phyloP scores from a whole-genome alignment of 2,329 filamentous ascomycete species.

The Ophiostoma ulmi region DNA sequence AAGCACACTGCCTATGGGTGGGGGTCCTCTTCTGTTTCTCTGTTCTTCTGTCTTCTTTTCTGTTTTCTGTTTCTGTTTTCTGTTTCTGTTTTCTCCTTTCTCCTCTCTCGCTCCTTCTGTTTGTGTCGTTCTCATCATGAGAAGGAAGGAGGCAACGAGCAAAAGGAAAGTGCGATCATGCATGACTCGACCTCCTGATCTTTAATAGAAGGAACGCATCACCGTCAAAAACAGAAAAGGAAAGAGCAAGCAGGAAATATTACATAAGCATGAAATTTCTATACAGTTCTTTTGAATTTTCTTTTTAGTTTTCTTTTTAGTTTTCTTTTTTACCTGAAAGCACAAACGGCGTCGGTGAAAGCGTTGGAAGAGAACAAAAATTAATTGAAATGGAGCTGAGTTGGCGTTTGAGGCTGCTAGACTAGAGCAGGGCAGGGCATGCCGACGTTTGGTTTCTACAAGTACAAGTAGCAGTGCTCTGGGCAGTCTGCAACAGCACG shows the following conservation, averaged over 20 bases:
- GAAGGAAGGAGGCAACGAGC: neutral
- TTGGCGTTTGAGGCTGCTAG: neutral
- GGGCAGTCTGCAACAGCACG: neutral
- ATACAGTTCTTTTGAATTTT: too few relatives aligned
- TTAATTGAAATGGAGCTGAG: neutral
- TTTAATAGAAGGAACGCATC: too few relatives aligned
- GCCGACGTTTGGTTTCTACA: too few relatives aligned
- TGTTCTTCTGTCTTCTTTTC: neutral
- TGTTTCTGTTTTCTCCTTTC: neutral
- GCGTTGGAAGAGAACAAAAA: neutral
- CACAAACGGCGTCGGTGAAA: too few relatives aligned
- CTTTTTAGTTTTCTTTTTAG: too few relatives aligned
- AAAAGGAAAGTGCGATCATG: neutral
- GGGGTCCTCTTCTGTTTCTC: neutral
- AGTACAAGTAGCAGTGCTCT: too few relatives aligned
- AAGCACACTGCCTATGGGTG: neutral
- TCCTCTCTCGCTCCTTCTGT: too few relatives aligned
- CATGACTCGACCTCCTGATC: too few relatives aligned
- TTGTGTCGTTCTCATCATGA: too few relatives aligned
- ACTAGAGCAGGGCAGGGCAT: too few relatives aligned
- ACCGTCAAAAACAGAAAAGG: neutral
- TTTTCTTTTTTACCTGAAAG: too few relatives aligned
- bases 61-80: neutral
- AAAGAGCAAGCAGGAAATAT: neutral
- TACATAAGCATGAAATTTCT: neutral